Percentiles rank a stretch among this genome's conserved stretches.
phyloP scores from a whole-genome alignment of 495 filamentous ascomycete genomes.

The Neurospora tetrasperma region DNA sequence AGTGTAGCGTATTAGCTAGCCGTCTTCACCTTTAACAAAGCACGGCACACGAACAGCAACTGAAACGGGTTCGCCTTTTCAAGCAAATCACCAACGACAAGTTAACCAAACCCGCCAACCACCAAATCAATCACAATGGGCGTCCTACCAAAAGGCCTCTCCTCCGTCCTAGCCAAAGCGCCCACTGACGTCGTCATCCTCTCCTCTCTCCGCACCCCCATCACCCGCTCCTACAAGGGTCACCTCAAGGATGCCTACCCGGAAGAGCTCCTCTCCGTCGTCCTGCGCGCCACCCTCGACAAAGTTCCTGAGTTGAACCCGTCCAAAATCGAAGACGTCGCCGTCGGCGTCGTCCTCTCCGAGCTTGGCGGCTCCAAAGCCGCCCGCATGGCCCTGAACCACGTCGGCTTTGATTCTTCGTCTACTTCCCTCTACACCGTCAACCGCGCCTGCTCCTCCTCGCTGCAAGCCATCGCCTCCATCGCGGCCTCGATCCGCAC shows the following conservation, averaged over 20 bases:
- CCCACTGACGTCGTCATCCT: slow-evolving; percentile 81
- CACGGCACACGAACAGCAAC: too few relatives aligned
- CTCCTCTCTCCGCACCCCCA: slow-evolving; percentile 75
- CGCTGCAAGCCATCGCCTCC: slow-evolving; percentile 61
- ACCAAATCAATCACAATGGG: slow-evolving; percentile 15
- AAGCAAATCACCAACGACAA: not conserved
- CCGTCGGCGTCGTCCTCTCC: slow-evolving; percentile 77
- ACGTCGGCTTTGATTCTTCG: slow-evolving; percentile 59
- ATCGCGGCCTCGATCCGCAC: slow-evolving; percentile 62
- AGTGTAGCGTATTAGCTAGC: not conserved
- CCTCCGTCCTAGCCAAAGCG: slow-evolving; percentile 68
- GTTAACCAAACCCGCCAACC: not conserved
- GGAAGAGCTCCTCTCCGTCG: slow-evolving; percentile 73
- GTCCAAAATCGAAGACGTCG: slow-evolving; percentile 63
- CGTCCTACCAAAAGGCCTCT: slow-evolving; percentile 44
- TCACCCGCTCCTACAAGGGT: slow-evolving; percentile 73
- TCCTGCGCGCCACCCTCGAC: slow-evolving; percentile 72
- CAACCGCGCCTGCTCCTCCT: slow-evolving; percentile 77
- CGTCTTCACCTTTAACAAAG: not conserved
- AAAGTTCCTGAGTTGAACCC: slow-evolving; percentile 67
- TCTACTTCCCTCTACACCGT: slow-evolving; percentile 67
- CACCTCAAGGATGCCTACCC: slow-evolving; percentile 81
- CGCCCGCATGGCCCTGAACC: slow-evolving; percentile 79
- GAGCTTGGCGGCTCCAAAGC: slow-evolving; percentile 89
- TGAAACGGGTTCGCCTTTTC: not conserved